Percentiles rank a stretch among this genome's conserved stretches.
Evolutionary conservation across 1,284 basidiomycete species (phyloP).

Genomic region (Cryptococcus amylolentus): DNA sequence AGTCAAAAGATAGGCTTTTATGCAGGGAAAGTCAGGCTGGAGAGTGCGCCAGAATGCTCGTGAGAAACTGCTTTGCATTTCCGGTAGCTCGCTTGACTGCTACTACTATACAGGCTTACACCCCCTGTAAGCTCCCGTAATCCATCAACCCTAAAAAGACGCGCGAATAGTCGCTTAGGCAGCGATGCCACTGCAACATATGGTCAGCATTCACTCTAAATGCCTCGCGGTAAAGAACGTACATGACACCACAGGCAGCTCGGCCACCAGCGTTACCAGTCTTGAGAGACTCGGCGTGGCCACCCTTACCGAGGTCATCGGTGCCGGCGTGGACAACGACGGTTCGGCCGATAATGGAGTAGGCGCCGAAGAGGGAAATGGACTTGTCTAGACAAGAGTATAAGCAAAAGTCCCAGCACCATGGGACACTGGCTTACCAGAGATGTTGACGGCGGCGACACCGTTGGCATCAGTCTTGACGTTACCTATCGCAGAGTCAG

Average conservation of each 20-base stretch:
- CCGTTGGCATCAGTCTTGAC: slow-evolving; percentile 63
- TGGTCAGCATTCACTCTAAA: neutral
- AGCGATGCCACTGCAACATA: slow-evolving; percentile 9
- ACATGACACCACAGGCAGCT: slow-evolving; percentile 71
- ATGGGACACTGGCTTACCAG: slow-evolving; percentile 6
- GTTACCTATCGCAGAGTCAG: slow-evolving; percentile 44
- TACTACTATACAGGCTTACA: neutral
- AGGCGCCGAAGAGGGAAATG: slow-evolving; percentile 66
- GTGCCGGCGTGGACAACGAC: slow-evolving; percentile 60
- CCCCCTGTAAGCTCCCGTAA: neutral
- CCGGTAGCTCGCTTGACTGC: neutral
- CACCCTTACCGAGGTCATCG: slow-evolving; percentile 71
- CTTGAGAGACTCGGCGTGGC: slow-evolving; percentile 62
- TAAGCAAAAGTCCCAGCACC: neutral
- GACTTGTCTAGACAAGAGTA: slow-evolving; percentile 52
- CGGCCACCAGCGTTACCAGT: slow-evolving; percentile 71
- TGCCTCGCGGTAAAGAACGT: slow-evolving; percentile 39
- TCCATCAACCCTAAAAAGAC: neutral
- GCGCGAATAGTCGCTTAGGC: slow-evolving; percentile 2
- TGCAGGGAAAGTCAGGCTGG: neutral
- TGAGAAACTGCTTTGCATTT: slow-evolving; percentile 1
- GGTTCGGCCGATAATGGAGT: slow-evolving; percentile 65
- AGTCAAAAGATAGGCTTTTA: no score
- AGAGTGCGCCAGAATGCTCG: no score
- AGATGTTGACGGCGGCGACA: slow-evolving; percentile 46